Evolutionary conservation across 257 asterid species (phyloP).

Genomic region (Sherardia arvensis): DNA sequence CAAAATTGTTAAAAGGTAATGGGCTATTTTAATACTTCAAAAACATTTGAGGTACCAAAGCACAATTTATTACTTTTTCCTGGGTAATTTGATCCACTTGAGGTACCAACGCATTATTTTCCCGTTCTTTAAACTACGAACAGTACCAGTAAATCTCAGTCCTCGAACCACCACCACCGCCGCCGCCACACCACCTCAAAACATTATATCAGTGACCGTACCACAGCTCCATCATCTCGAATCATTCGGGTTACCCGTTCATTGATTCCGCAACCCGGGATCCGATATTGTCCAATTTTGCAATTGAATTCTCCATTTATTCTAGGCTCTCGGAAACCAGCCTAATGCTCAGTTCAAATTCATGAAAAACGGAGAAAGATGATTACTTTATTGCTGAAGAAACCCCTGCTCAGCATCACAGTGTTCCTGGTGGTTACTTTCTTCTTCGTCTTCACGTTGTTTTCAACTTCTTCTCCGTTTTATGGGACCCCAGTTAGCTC

Average conservation of each 20-base stretch:
- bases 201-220: neutral
- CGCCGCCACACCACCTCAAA: neutral
- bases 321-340: neutral
- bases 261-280: neutral
- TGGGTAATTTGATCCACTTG: too few relatives aligned
- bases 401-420: slow-evolving; percentile 38
- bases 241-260: neutral
- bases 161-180: neutral
- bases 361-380: slow-evolving; percentile 15
- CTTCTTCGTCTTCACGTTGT: slow-evolving; percentile 35
- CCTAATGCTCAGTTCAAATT: neutral
- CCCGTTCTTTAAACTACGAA: too few relatives aligned
- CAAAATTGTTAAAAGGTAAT: too few relatives aligned
- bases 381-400: slow-evolving; percentile 48
- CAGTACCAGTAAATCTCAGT: neutral
- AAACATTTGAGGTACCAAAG: too few relatives aligned
- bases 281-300: slow-evolving; percentile 6
- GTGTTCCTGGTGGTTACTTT: slow-evolving; percentile 24
- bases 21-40: too few relatives aligned
- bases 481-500: slow-evolving; percentile 14
- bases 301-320: neutral
- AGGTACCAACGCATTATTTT: too few relatives aligned
- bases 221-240: neutral
- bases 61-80: too few relatives aligned
- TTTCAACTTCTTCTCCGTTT: slow-evolving; percentile 46